phyloP scores from a whole-genome alignment of 1,284 basidiomycete genomes.

The Marasmius oreades region DNA sequence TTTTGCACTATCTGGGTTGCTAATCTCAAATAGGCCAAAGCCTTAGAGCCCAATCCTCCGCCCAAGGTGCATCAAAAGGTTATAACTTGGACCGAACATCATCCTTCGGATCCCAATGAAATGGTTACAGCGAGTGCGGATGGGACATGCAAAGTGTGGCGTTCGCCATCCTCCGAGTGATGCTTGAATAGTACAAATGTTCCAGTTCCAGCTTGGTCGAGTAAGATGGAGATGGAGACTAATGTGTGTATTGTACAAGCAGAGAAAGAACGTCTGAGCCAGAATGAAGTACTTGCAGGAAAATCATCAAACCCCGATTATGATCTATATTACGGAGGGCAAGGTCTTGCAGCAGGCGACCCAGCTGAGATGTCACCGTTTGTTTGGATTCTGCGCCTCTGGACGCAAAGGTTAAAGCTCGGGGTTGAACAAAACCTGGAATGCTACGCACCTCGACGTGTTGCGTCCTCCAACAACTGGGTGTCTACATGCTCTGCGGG shows the following conservation, averaged over 20 bases:
- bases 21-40: conserved; percentile 49
- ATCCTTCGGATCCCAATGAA: conserved; percentile 78
- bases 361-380: conserved; percentile 35
- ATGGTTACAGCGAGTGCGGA: conserved; percentile 88
- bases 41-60: conserved; percentile 63
- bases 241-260: too few species aligned
- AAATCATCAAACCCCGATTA: too few species aligned
- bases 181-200: too few species aligned
- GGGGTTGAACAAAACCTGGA: conserved; percentile 5
- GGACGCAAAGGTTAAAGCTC: conserved; percentile 13
- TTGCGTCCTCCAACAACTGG: conserved; percentile 95
- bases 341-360: too few species aligned
- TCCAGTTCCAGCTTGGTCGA: too few species aligned
- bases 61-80: conserved; percentile 77
- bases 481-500: conserved; percentile 94
- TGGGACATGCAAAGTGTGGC: conserved; percentile 83
- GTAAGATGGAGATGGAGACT: too few species aligned
- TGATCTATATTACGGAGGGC: too few species aligned
- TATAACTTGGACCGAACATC: conserved; percentile 89
- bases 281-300: too few species aligned
- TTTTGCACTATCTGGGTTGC: neutral
- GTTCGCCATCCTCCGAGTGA: conserved; percentile 31
- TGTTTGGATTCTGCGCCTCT: conserved; percentile 55
- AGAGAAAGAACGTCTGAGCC: too few species aligned
- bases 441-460: conserved; percentile 75